These are phyloP conservation scores for Kalaharituber pfeilii DNA, from an alignment of 2,329 filamentous ascomycete species.

Conservation along the genomic window DNA sequence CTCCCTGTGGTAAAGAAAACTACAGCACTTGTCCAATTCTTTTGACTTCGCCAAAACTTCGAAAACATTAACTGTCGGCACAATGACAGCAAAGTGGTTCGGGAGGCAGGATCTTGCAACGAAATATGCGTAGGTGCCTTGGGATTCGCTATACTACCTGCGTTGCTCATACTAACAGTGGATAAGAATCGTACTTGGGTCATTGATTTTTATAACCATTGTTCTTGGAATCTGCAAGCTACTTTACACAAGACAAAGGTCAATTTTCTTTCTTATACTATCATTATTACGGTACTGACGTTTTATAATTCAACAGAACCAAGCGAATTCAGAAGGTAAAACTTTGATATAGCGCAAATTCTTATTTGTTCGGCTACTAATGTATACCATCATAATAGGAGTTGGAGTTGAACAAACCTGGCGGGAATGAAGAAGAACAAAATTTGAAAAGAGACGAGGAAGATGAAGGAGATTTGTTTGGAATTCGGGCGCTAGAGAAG, in stretches of 20 bases:
- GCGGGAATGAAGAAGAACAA: conserved; percentile 12
- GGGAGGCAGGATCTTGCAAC: conserved; percentile 12
- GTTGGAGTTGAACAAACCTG: conserved; percentile 10
- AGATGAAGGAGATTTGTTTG: conserved; percentile 18
- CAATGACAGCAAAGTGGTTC: conserved; percentile 8
- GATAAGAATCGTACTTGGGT: conserved; percentile 12
- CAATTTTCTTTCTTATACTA: conserved; percentile 1
- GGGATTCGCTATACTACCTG: neutral
- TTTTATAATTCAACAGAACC: conserved; percentile 9
- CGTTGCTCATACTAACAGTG: neutral
- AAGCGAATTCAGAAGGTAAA: conserved; percentile 12
- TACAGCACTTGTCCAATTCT: neutral
- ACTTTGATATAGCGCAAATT: conserved; percentile 1
- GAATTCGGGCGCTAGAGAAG: conserved; percentile 16
- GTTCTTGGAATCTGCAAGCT: conserved; percentile 10
- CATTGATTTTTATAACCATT: conserved; percentile 11
- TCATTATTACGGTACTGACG: neutral
- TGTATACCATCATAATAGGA: conserved; percentile 4
- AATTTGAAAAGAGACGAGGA: conserved; percentile 14
- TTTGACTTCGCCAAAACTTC: neutral
- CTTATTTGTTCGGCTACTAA: neutral
- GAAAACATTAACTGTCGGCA: neutral
- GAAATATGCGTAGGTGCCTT: conserved; percentile 16
- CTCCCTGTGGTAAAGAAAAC: too few species aligned
- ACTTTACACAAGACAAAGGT: conserved; percentile 11